Percentiles rank a stretch among this genome's conserved stretches.
Conservation (phyloP, 2,329 filamentous ascomycete species). For the Metarhizium anisopliae region DNA sequence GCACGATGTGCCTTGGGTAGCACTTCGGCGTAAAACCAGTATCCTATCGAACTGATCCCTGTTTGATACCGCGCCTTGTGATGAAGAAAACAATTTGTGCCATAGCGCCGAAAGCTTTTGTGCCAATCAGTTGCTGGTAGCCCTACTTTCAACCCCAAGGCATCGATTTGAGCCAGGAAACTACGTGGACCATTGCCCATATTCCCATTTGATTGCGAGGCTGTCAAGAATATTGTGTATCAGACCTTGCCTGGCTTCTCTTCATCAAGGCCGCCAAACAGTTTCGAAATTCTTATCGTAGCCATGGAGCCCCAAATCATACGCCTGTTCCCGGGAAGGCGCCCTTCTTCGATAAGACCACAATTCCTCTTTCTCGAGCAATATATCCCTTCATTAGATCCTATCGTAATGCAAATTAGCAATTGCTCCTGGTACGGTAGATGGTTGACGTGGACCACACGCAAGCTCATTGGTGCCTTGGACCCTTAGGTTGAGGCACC, state of each 20-base stretch:
- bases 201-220: neutral
- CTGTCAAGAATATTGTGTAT: neutral
- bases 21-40: neutral
- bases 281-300: neutral
- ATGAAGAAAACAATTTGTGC: neutral
- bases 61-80: neutral
- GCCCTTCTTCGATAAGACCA: constrained; percentile 86
- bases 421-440: constrained; percentile 21
- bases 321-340: constrained; percentile 88
- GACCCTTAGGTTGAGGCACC: too few relatives aligned
- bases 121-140: neutral
- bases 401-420: constrained; percentile 34
- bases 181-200: neutral
- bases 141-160: neutral
- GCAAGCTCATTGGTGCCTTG: neutral
- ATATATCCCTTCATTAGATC: constrained; percentile 98
- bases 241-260: neutral
- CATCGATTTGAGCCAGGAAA: neutral
- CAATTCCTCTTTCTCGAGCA: constrained; percentile 76
- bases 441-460: neutral
- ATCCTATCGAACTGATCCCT: neutral
- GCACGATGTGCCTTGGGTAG: neutral
- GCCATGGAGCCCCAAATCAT: constrained; percentile 19
- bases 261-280: neutral
- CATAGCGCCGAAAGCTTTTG: neutral